Percentiles rank a stretch among this genome's conserved stretches.
phyloP scores from a whole-genome alignment of 441 rosid genomes.

The Geranium incanum region DNA sequence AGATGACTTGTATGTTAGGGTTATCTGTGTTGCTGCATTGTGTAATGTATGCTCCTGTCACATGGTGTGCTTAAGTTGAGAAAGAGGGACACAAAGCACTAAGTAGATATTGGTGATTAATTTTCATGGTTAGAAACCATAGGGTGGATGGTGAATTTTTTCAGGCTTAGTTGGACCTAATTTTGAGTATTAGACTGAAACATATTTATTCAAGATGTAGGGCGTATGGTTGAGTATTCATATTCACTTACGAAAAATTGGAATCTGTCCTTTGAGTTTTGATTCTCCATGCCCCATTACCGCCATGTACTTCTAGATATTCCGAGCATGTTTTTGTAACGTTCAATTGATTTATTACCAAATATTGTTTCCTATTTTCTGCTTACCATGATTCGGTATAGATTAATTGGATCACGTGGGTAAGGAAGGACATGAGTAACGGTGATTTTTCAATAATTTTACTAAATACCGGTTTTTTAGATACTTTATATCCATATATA shows the following conservation, averaged over 20 bases:
- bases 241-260: neutral
- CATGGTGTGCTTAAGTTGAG: neutral
- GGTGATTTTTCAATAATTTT: conserved; percentile 1
- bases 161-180: neutral
- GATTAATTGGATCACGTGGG: neutral
- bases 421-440: neutral
- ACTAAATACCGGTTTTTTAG: neutral
- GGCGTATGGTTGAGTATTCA: neutral
- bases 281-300: neutral
- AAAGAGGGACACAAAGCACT: neutral
- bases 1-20: neutral
- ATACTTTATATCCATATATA: neutral
- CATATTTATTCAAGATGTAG: neutral
- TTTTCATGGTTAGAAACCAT: neutral
- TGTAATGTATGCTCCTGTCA: neutral
- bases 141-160: neutral
- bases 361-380: neutral
- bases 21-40: neutral
- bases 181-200: neutral
- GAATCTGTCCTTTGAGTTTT: neutral
- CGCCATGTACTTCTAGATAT: neutral
- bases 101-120: neutral
- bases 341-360: too few species aligned
- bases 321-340: neutral
- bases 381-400: neutral